Conservation (phyloP, 2,329 filamentous ascomycete species). For the Botryosphaeria dothidea region DNA sequence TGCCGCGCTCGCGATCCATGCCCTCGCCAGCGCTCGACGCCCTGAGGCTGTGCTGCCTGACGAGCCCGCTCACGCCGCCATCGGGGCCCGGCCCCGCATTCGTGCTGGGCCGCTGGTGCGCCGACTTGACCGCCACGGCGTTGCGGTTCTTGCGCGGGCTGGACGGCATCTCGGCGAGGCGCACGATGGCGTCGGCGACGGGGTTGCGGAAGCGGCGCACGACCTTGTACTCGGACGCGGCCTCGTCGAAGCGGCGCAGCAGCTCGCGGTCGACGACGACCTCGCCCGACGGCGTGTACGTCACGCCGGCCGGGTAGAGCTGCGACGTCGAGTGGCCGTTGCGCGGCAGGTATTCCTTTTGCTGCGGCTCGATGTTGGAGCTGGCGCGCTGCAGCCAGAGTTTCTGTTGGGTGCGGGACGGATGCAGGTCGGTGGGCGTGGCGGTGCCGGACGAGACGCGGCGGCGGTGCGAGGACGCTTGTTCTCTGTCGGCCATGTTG, state of each 20-base stretch:
- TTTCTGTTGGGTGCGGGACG: constrained; percentile 73
- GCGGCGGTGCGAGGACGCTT: constrained; percentile 4
- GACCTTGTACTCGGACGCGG: constrained; percentile 72
- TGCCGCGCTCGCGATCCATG: constrained; percentile 24
- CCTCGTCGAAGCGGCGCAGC: constrained; percentile 66
- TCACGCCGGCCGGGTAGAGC: constrained; percentile 1
- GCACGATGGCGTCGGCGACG: constrained; percentile 61
- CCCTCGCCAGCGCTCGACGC: constrained; percentile 23
- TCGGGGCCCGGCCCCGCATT: constrained; percentile 22
- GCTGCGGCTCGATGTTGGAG: constrained; percentile 67
- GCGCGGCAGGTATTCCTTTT: constrained; percentile 45
- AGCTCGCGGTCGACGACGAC: constrained; percentile 61
- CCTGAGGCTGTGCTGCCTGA: constrained; percentile 30
- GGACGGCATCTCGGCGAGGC: constrained; percentile 56
- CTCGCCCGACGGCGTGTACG: constrained; percentile 26
- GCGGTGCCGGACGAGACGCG: constrained; percentile 31
- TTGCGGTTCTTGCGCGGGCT: constrained; percentile 25
- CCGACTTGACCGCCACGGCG: not conserved
- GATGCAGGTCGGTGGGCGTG: constrained; percentile 41
- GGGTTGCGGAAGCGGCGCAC: constrained; percentile 73
- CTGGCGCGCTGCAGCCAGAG: constrained; percentile 73
- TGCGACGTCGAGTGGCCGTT: constrained; percentile 33
- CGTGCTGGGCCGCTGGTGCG: constrained; percentile 26
- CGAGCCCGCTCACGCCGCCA: constrained; percentile 1
- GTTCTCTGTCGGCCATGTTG: constrained; percentile 31